Base-by-base conservation (phyloP, 2,329 filamentous ascomycete genomes). In the Parastagonospora nodorum region DNA sequence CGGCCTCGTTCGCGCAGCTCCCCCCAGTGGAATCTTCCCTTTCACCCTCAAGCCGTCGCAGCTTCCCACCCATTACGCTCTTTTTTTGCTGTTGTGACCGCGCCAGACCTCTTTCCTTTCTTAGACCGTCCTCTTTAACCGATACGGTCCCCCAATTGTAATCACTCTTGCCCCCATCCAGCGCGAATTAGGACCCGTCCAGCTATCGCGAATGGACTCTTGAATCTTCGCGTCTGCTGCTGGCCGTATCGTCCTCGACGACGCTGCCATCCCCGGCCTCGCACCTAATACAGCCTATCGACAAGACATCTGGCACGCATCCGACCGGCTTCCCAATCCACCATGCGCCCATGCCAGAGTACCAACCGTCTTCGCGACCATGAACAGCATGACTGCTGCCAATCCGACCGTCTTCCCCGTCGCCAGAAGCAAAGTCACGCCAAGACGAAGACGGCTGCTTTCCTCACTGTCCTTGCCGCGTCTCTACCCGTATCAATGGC, bases 41-140 rank as follows among this genome's bases (percentile, higher is more conserved):
- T 55, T 45, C 61, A 31, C 61, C 61, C 64, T 60, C 67, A 62
- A 61, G 53, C 64, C 53, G 64, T 67, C 65, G 67, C 63, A 71
- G 67, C 65, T 69, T 60, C 67, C 63, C 64, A 67, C 66, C 68
- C 68, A 60, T 40, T 66, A 72, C 69, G 69, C 66, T 68, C 66
- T 71, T 68, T 61, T 61, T 29, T n/a, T 61, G 62, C 56, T 52
- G 58, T 58, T 66, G 66, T 64, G 63, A 58, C 60, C 60, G 61
- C 48, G 58, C 62, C 61, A 46, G 51, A 14, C 51, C 48, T 50
- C 60, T 44, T 61, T 61, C 60, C 61, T 47, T 60, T 65, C 63
- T 63, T 55, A 55, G 62, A 50, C 61, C 53, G 58, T 46, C 45
- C 46, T 50, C 47, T 53, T 56, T 57, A 24, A 47, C 45, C 57